A percentile compares a stretch with the other conserved stretches of the same genome.
Conservation (phyloP, 352 stramenopile genomes). For the Phytopythium cucurbitacearum region DNA sequence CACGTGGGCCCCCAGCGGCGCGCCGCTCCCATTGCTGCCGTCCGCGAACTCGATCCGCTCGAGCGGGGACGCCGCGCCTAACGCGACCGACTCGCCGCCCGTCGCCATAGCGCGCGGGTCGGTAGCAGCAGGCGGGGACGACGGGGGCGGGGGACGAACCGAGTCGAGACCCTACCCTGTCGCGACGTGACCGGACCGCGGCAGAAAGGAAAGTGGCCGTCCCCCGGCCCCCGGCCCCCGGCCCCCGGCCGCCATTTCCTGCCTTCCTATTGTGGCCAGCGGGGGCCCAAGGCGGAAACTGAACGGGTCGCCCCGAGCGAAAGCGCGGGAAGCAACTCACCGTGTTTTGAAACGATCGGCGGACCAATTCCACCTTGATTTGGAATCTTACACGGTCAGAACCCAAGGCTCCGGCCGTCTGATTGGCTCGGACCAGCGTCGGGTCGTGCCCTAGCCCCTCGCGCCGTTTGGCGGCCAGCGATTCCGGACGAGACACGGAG, state of each 20-base stretch:
- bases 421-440: not conserved
- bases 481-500: no score
- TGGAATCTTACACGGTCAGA: not conserved
- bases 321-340: not conserved
- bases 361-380: no score
- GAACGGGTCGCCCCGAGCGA: constrained; percentile 3
- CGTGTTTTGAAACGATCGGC: no score
- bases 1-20: constrained; percentile 2
- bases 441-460: not conserved
- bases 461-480: not conserved
- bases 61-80: constrained; percentile 26
- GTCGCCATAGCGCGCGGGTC: not conserved
- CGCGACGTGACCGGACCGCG: not conserved
- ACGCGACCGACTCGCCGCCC: constrained; percentile 1
- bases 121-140: not conserved
- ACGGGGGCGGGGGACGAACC: not conserved
- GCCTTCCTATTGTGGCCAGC: no score
- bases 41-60: constrained; percentile 41
- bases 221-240: not conserved
- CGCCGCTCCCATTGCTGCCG: constrained; percentile 7
- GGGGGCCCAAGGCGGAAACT: not conserved
- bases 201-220: constrained; percentile 5
- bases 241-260: no score
- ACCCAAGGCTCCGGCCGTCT: not conserved
- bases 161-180: not conserved